phyloP scores from a whole-genome alignment of 176 grass and related monocot species.

The Eremochloa ophiuroides region DNA sequence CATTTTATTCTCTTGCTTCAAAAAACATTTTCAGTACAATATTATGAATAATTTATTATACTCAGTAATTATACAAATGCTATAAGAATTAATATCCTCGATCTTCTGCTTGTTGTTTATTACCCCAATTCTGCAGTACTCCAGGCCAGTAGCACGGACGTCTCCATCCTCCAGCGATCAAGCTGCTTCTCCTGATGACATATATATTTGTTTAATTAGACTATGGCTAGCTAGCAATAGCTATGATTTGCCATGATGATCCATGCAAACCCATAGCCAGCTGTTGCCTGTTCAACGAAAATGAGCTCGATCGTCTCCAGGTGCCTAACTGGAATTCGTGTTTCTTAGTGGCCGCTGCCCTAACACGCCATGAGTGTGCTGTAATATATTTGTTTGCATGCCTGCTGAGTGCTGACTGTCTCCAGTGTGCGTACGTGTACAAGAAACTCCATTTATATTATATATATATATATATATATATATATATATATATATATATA shows the following conservation, averaged over 20 bases:
- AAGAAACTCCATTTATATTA: background rate
- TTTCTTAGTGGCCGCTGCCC: constrained; percentile 7
- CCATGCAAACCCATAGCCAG: background rate
- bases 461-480: too few species aligned
- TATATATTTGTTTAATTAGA: too few species aligned
- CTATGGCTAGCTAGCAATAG: background rate
- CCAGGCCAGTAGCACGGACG: constrained; percentile 1
- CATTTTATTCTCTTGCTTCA: background rate
- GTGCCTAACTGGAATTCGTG: constrained; percentile 21
- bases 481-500: too few species aligned
- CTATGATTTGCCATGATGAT: constrained; percentile 26
- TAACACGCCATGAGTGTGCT: background rate
- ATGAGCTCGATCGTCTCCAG: background rate
- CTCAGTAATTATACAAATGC: background rate
- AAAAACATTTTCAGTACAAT: background rate
- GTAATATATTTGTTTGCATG: background rate
- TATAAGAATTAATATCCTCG: background rate
- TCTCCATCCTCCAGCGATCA: background rate
- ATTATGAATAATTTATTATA: background rate
- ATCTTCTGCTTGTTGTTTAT: background rate
- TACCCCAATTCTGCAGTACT: background rate
- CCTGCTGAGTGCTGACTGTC: background rate
- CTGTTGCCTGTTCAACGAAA: constrained; percentile 6
- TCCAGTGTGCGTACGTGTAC: background rate
- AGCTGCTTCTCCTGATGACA: background rate